Base-by-base conservation (phyloP, 1,284 basidiomycete species). In the Puccinia triticina region DNA sequence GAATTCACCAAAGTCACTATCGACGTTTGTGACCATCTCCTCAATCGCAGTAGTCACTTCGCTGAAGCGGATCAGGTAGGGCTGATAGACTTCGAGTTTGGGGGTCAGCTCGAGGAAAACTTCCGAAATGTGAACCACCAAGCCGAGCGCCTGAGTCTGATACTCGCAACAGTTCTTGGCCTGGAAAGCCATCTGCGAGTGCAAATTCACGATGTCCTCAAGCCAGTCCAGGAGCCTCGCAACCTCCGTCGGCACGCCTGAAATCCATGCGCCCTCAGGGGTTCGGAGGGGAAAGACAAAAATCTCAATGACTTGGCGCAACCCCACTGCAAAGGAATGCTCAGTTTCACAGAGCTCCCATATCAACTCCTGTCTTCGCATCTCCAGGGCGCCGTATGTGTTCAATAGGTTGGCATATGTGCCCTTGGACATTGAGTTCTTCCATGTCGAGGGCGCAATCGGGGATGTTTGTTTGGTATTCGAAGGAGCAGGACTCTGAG, bases 121-220 rank as follows among this genome's bases (percentile, higher is more conserved):
- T 7, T 90, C 90, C 12, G 50, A 61, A 26, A 48, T 79, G 12
- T 48, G 37, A 48, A 71, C 53, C 5, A 37, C 77, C 16, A 34
- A 26, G 48, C 57, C 37, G 1, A 72, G 16, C 8, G 26, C 64
- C 12, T 92, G 88, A 83, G 96, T 93, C 84, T 93, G 92, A 84
- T 95, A 93, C 72, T 95, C 88, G 11, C 92, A 91, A 37, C 94
- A 88, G 91, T 92, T 93, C 86, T 94, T 93, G 83, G 96, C 91
- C 40, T 95, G 88, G 23, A 91, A 90, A 2, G 91, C 89, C 14
- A 94, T 89, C 46, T 91, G 89, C 0, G 88, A 84, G 0, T 93
- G 93, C 29, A 96, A 87, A 11, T 53, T 48, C 14, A 29, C 43
- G 23, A 10, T 85, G 77, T 91, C 90, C 5, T 91, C 89, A 11